A percentile compares a stretch with the other conserved stretches of the same genome.
phyloP scores from a whole-genome alignment of 2,329 filamentous ascomycete species.

The Rutstroemia sp. region DNA sequence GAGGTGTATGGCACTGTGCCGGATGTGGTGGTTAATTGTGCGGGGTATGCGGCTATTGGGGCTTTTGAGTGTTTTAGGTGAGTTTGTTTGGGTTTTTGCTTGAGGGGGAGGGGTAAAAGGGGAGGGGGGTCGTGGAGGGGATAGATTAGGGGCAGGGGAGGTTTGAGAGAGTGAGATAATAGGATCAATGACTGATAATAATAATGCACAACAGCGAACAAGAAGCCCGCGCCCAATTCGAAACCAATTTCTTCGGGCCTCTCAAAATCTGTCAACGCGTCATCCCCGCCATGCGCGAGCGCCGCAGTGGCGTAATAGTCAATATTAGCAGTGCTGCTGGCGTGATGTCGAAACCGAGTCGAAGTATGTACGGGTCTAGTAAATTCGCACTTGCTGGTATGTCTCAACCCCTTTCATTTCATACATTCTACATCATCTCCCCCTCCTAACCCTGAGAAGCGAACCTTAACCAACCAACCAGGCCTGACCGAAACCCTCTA shows the following conservation, averaged over 20 bases:
- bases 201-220: background rate
- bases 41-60: slow-evolving; percentile 29
- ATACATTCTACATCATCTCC: too few relatives aligned
- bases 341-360: too few relatives aligned
- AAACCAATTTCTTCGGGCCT: slow-evolving; percentile 48
- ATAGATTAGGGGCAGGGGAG: too few relatives aligned
- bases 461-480: slow-evolving; percentile 9
- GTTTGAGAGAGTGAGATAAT: too few relatives aligned
- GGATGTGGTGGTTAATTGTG: slow-evolving; percentile 23
- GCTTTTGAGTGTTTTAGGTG: slow-evolving; percentile 37
- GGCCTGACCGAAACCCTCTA: slow-evolving; percentile 32
- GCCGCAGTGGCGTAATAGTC: slow-evolving; percentile 30
- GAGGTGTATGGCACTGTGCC: slow-evolving; percentile 29
- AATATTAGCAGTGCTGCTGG: background rate
- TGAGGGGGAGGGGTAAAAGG: too few relatives aligned
- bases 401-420: too few relatives aligned
- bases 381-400: too few relatives aligned
- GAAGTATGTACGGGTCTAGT: too few relatives aligned
- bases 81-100: background rate
- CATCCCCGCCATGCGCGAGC: slow-evolving; percentile 38
- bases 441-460: too few relatives aligned
- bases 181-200: background rate
- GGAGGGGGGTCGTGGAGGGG: too few relatives aligned
- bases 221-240: slow-evolving; percentile 30
- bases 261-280: slow-evolving; percentile 41